A percentile compares a stretch with the other conserved stretches of the same genome.
Conservation (phyloP, 805 yeast genomes). For the Zygoascus bituminiphila region DNA sequence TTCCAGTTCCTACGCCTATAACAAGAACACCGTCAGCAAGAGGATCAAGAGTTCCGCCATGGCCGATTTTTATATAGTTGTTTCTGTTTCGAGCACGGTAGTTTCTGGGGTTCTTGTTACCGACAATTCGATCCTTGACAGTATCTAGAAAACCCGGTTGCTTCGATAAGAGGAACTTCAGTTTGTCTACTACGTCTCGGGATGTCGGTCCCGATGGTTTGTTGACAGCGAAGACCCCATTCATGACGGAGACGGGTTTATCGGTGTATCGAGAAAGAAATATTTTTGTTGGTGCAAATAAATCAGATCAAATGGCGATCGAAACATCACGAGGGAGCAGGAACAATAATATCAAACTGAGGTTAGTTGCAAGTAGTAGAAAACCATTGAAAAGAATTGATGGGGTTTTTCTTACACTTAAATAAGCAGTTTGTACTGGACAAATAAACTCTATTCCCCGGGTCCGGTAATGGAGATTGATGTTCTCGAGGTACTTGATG, state of each 20-base stretch:
- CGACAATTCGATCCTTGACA: conserved; percentile 29
- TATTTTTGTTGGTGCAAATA: background rate
- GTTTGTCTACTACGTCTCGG: conserved; percentile 55
- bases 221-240: conserved; percentile 86
- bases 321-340: background rate
- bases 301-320: background rate
- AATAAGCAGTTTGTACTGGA: conserved; percentile 13
- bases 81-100: conserved; percentile 34
- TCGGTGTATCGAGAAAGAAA: background rate
- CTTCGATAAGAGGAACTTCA: conserved; percentile 40
- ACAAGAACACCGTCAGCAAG: conserved; percentile 88
- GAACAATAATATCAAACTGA: conserved; percentile 2
- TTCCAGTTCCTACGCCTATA: conserved; percentile 87
- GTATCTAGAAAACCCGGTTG: conserved; percentile 24
- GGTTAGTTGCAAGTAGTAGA: background rate
- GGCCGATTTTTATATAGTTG: conserved; percentile 83
- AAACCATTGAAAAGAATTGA: background rate
- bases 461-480: conserved; percentile 6
- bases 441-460: conserved; percentile 9
- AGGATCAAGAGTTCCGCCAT: conserved; percentile 97
- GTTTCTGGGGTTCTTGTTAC: background rate
- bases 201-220: conserved; percentile 86
- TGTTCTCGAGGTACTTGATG: conserved; percentile 34
- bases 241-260: conserved; percentile 41
- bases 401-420: conserved; percentile 10